Base-by-base conservation (phyloP, 441 rosid genomes). In the Croton setiger region DNA sequence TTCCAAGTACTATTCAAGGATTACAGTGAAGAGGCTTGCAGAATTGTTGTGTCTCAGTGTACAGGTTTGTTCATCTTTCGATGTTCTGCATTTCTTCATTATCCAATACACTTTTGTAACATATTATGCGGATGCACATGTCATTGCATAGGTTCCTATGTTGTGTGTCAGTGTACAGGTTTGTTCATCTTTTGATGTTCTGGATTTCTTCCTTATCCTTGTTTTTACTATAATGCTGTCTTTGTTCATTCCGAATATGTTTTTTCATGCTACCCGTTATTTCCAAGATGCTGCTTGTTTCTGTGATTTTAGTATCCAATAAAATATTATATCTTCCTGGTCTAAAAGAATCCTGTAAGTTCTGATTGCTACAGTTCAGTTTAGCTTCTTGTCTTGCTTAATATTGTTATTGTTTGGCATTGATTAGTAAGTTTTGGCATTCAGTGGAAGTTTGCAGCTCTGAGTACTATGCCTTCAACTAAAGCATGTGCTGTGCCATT, bases 1-100 rank as follows among this genome's bases (percentile, higher is more conserved):
- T 73, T 91, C 99, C 0, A 96, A 88, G 87, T 96, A 92, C 68
- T 96, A 96, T 86, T 80, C 96, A 0, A 87, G 96, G 78, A 91
- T 96, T 75, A 85, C 91, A 44, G 74, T 89, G 82, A 79, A 84
- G 84, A 96, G 99, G 82, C 85, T 93, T 53, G 90, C 99, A 12
- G 96, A 91, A 76, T 82, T 96, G 71, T 69, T 96, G 83, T 93
- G 98, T 75, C 87, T 93, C 53, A 87, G 89, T 78, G 61, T 83
- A 61, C 91, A 81, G 96, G 98, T 96, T 68, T 64, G 75, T 18
- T 68, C 61, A 0, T 37, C 33, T 14, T 48, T 61, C 61, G 35
- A 41, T 36, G 7, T 51, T 63, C 37, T 67, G 71, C 17, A 13
- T 20, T 7, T 18, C 57, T 18, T 35, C 12, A 10, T 33, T 20